A percentile compares a stretch with the other conserved stretches of the same genome.
Evolutionary conservation across 2,329 filamentous ascomycete genomes (phyloP).

Genomic region (Xylariaceae sp.): DNA sequence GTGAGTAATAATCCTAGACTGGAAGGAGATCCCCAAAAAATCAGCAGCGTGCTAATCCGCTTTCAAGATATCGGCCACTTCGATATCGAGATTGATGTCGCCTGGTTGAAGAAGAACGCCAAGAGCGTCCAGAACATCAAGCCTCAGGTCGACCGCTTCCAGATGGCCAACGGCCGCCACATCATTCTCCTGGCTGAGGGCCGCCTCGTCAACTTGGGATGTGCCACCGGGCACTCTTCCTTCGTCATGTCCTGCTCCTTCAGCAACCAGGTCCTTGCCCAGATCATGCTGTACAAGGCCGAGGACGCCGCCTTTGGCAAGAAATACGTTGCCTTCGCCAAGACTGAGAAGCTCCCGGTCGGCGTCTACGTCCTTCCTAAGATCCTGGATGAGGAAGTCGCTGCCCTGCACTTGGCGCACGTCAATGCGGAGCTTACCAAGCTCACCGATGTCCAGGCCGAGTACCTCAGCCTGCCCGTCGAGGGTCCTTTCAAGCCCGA

Average conservation of each 20-base stretch:
- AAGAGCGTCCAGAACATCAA: constrained; percentile 96
- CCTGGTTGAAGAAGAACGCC: constrained; percentile 97
- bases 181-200: constrained; percentile 98
- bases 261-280: constrained; percentile 99
- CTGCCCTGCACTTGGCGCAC: constrained; percentile 85
- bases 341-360: constrained; percentile 81
- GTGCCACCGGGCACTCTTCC: constrained; percentile 97
- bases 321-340: constrained; percentile 96
- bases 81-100: constrained; percentile 99
- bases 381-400: constrained; percentile 98
- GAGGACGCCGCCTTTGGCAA: constrained; percentile 78
- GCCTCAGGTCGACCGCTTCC: constrained; percentile 98
- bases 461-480: constrained; percentile 81
- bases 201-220: constrained; percentile 98
- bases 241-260: constrained; percentile 99
- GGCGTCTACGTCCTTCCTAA: constrained; percentile 97
- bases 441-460: constrained; percentile 80
- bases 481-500: constrained; percentile 97
- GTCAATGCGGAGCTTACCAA: constrained; percentile 90
- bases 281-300: constrained; percentile 97
- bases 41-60: constrained; percentile 20
- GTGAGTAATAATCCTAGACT: too few relatives aligned
- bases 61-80: constrained; percentile 89
- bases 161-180: constrained; percentile 88
- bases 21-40: too few relatives aligned